These are phyloP conservation scores for Talaromyces marneffei DNA, from an alignment of 2,329 filamentous ascomycete genomes.

Conservation along the genomic window DNA sequence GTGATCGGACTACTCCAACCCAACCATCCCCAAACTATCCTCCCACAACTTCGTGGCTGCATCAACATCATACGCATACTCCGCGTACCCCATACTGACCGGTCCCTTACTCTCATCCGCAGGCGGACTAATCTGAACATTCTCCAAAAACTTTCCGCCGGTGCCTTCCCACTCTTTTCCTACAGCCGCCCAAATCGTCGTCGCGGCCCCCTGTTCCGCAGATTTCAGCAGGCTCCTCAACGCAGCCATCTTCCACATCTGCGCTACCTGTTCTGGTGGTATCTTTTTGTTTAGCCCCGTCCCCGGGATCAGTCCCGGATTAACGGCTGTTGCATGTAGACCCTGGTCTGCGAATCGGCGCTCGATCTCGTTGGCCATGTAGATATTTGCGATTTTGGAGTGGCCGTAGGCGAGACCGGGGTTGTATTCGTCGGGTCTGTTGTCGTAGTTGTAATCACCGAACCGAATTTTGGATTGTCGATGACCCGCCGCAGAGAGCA, in stretches of 20 bases:
- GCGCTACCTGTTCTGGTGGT: conserved; percentile 1
- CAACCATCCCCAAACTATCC: conserved; percentile 9
- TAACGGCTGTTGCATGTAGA: not conserved
- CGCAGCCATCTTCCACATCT: not conserved
- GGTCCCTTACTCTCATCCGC: conserved; percentile 14
- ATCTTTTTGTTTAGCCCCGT: conserved; percentile 5
- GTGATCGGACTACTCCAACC: not conserved
- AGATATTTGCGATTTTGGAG: conserved; percentile 2
- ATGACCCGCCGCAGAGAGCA: conserved; percentile 5
- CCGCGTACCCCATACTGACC: conserved; percentile 16
- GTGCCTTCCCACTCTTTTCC: conserved; percentile 26
- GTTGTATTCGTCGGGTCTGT: conserved; percentile 8
- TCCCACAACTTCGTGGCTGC: conserved; percentile 4
- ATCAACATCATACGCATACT: conserved; percentile 17
- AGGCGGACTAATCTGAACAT: conserved; percentile 22
- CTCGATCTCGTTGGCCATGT: not conserved
- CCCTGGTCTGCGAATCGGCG: not conserved
- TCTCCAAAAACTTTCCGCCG: conserved; percentile 32
- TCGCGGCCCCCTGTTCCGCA: conserved; percentile 23
- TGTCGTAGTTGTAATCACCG: conserved; percentile 11
- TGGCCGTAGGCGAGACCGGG: conserved; percentile 4
- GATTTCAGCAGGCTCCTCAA: not conserved
- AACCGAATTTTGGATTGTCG: conserved; percentile 10
- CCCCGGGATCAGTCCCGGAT: conserved; percentile 1
- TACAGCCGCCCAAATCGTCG: conserved; percentile 34